A percentile compares a stretch with the other conserved stretches of the same genome.
Conservation (phyloP, 2,329 filamentous ascomycete species). For the Diaporthe eres region DNA sequence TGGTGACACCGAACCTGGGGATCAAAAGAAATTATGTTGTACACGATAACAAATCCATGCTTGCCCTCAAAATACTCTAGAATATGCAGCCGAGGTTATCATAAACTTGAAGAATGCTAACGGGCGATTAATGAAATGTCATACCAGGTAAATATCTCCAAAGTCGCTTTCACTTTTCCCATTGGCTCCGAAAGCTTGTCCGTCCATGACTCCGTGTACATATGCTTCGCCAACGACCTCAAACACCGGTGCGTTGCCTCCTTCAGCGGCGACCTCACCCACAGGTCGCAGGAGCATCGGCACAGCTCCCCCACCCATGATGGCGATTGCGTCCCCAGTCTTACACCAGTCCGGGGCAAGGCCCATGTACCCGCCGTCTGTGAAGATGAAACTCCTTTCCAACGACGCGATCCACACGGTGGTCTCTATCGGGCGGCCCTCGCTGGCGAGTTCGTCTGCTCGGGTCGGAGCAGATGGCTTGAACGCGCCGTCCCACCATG, state of each 20-base stretch:
- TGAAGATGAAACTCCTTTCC: not conserved
- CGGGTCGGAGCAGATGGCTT: not conserved
- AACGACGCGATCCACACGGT: not conserved
- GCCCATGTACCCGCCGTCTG: not conserved
- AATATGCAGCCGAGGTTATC: too few relatives aligned
- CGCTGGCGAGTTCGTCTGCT: not conserved
- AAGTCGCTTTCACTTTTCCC: not conserved
- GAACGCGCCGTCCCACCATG: not conserved
- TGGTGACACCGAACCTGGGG: too few relatives aligned
- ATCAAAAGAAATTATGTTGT: too few relatives aligned
- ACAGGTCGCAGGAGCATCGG: not conserved
- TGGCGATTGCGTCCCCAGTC: not conserved
- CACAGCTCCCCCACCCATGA: not conserved
- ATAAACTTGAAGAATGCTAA: too few relatives aligned
- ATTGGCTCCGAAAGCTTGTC: not conserved
- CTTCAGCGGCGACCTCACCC: too few relatives aligned
- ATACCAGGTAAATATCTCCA: not conserved
- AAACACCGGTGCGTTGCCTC: not conserved
- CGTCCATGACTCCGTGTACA: not conserved
- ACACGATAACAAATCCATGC: too few relatives aligned
- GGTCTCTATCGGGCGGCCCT: not conserved
- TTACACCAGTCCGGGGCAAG: not conserved
- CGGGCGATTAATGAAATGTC: not conserved
- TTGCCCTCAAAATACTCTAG: too few relatives aligned
- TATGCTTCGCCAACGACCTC: not conserved